Base-by-base conservation (phyloP, 345 rosid genomes). In the Salix brachista region DNA sequence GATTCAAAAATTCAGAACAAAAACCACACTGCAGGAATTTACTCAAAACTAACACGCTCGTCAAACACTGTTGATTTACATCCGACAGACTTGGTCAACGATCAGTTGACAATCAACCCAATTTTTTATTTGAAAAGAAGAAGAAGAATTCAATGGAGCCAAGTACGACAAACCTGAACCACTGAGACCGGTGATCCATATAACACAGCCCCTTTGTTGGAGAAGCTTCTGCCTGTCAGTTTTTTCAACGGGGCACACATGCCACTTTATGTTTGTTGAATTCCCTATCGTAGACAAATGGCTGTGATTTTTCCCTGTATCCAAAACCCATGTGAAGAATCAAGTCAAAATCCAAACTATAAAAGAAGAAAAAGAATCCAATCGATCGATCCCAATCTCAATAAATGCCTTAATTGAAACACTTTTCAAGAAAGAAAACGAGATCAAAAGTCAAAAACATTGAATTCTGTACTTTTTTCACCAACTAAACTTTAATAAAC, bases 181-280 rank as follows among this genome's bases (percentile, higher is more conserved):
- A 23, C 84, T 81, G 28, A 81, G 78, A 42, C 84, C 84, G 4
- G 84, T 81, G 67, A 81, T 77, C 84, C 84, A 77, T 44, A 77
- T 74, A 32, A 81, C 80, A 52, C 80, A 81, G 23, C 84, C 84
- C 36, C 73, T 81, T 16, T 81, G 84, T 50, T 73, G 69, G 4
- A 77, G 78, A 37, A 81, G 70, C 52, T 50, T 73, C 66, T 77
- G 75, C 68, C 84, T 77, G n/a, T 64, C 78, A 28, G 8, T 18
- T 73, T 81, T 77, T 26, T 64, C 78, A 36, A 81, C 34, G 8
- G 72, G 64, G 36, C 72, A 81, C 48, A 41, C 78, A 34, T 81
- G 84, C 80, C 84, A 77, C 74, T 73, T 73, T 50, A 81, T 70
- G 54, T 81, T 81, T 14, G 84, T 69, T 32, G 84, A 81, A 42